These are phyloP conservation scores for Colletotrichum tropicicola DNA, from an alignment of 2,329 filamentous ascomycete species.

Conservation along the genomic window DNA sequence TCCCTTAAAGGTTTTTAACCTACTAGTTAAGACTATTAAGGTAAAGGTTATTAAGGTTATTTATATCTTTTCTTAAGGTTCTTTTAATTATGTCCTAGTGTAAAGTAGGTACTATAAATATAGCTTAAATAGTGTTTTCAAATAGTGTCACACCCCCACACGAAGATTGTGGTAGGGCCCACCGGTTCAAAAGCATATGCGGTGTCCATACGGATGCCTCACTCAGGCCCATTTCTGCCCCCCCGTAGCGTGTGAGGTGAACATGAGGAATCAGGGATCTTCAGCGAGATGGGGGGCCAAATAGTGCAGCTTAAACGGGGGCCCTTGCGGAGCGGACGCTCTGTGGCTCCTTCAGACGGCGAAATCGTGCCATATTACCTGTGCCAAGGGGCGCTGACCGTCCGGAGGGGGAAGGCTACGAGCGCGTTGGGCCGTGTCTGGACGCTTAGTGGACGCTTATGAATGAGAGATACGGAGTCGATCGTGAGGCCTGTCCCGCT, in stretches of 20 bases:
- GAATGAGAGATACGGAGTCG: slow-evolving; percentile 4
- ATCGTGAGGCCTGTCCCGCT: not conserved
- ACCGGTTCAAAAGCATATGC: no score
- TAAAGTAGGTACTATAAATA: no score
- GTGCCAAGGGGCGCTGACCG: slow-evolving; percentile 7
- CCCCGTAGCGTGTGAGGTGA: not conserved
- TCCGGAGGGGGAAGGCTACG: not conserved
- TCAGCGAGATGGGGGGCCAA: slow-evolving; percentile 21
- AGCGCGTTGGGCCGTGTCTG: not conserved
- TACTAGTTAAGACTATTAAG: no score
- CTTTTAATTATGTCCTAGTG: no score
- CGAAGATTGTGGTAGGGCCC: no score
- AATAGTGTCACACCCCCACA: no score
- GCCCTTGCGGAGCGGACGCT: slow-evolving; percentile 3
- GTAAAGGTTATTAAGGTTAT: no score
- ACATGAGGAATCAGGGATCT: slow-evolving; percentile 14
- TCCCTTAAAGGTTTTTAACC: no score
- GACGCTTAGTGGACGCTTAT: slow-evolving; percentile 4
- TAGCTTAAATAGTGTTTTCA: no score
- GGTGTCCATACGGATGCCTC: no score
- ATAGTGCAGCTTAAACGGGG: not conserved
- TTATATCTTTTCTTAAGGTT: no score
- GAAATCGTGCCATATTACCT: slow-evolving; percentile 14
- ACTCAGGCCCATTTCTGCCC: no score
- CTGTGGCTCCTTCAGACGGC: not conserved